Evolutionary conservation across 805 yeast species (phyloP).

Genomic region (Yamadazyma tumulicola): DNA sequence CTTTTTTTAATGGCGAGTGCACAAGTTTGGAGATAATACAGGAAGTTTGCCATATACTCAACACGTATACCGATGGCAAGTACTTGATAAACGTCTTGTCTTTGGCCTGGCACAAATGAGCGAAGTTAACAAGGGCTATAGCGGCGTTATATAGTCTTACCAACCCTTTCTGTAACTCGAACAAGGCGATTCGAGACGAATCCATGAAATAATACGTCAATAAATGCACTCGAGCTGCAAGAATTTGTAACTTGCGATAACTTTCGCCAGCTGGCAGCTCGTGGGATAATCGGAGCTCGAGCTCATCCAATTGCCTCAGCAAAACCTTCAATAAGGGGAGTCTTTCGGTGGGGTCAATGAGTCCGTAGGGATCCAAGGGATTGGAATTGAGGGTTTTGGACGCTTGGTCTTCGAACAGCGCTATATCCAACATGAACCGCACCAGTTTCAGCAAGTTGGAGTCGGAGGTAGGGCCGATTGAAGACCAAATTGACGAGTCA

Average conservation of each 20-base stretch:
- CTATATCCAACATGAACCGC: conserved; percentile 75
- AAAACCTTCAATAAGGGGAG: conserved; percentile 71
- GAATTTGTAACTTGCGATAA: conserved; percentile 62
- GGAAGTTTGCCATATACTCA: conserved; percentile 89
- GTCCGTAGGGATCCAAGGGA: conserved; percentile 61
- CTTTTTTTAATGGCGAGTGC: conserved; percentile 67
- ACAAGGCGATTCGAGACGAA: conserved; percentile 42
- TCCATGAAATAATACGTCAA: conserved; percentile 80
- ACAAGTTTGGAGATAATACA: conserved; percentile 75
- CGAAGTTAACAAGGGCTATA: conserved; percentile 63
- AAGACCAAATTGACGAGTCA: conserved; percentile 62
- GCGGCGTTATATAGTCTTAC: conserved; percentile 81
- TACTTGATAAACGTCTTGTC: conserved; percentile 66
- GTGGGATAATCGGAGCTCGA: conserved; percentile 53
- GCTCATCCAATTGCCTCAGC: conserved; percentile 67
- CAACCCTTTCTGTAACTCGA: conserved; percentile 70
- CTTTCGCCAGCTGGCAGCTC: conserved; percentile 49
- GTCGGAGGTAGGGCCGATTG: conserved; percentile 43
- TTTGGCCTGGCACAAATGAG: conserved; percentile 54
- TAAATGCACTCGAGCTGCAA: conserved; percentile 77
- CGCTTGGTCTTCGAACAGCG: conserved; percentile 82
- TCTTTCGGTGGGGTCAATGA: conserved; percentile 65
- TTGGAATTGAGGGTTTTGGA: conserved; percentile 73
- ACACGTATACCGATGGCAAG: conserved; percentile 78
- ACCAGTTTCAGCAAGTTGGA: conserved; percentile 54